Evolutionary conservation across 352 stramenopile genomes (phyloP), one percentile per base, ranked within the genome.

Genomic region (Globisporangium takayamanum): DNA sequence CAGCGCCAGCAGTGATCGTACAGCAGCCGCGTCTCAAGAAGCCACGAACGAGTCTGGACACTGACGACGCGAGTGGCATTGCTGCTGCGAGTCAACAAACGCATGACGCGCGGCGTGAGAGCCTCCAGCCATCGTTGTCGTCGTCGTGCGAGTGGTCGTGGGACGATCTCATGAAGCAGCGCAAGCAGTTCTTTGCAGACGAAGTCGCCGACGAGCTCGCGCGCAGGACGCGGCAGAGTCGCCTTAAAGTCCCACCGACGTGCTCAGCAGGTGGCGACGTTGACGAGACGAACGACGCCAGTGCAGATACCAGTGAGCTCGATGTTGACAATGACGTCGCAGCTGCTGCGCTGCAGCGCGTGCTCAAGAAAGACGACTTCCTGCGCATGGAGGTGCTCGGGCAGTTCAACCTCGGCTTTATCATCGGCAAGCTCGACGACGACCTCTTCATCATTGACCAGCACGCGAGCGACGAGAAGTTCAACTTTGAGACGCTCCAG

Each of bases 391-490:
- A 89, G 26, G 80, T 98, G 20, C 70, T 98, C 48, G 95, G 97
- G 3, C 96, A 99, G 57, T 99, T 99, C 71, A 99, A 99, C 63
- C 82, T 98, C 59, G 96, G 96, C 3, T 99, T 99, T 64, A 98
- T 99, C 47, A 92, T 99, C 37, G 89, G 77, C 30, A 82, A 83
- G 42, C 69, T 92, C 22, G 86, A 91, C 53, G 75, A 90, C 53
- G 88, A 99, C 58, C 66, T 99, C 18, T 99, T 97, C 81, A 98
- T 99, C 63, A 84, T 99, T n/a, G 97, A 99, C 73, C 97, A 99
- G 74, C 97, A 99, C 67, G 97, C 96, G 6, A 98, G 97, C 58
- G 98, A 98, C 70, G 97, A 99, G 72, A 86, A 87, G 57, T 76
- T 89, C 73, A 76, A 94, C 67, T 89, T 80, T 51, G 80, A 89